Evolutionary conservation across 441 rosid species (phyloP).

Genomic region (Raphanus hybrid): DNA sequence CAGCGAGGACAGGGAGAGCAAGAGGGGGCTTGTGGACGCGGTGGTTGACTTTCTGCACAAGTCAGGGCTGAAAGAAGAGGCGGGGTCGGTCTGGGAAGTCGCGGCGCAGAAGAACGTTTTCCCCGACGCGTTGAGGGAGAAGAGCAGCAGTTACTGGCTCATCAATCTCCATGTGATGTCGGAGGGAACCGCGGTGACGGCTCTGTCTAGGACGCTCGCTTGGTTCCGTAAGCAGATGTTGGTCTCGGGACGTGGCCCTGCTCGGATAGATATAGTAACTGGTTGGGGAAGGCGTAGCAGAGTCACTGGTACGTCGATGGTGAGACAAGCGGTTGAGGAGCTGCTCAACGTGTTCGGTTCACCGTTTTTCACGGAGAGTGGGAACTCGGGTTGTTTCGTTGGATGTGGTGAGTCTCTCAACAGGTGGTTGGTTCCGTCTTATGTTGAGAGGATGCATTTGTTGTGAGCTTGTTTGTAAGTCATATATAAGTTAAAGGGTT

Average conservation of each 20-base stretch:
- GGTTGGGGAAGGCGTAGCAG: slow-evolving; percentile 95
- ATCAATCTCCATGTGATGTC: slow-evolving; percentile 96
- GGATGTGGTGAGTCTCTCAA: slow-evolving; percentile 81
- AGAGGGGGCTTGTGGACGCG: slow-evolving; percentile 87
- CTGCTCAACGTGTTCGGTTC: slow-evolving; percentile 77
- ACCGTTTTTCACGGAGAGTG: slow-evolving; percentile 79
- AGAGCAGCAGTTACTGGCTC: slow-evolving; percentile 83
- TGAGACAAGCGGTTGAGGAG: slow-evolving; percentile 78
- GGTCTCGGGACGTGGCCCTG: slow-evolving; percentile 65
- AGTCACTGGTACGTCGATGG: slow-evolving; percentile 85
- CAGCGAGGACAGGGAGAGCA: slow-evolving; percentile 95
- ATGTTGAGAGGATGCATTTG: slow-evolving; percentile 91
- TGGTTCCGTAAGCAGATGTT: slow-evolving; percentile 84
- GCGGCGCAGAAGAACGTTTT: slow-evolving; percentile 84
- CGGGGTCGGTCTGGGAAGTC: slow-evolving; percentile 91
- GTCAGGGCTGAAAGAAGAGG: slow-evolving; percentile 92
- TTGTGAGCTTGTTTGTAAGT: slow-evolving; percentile 46
- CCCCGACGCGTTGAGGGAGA: slow-evolving; percentile 82
- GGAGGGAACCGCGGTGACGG: slow-evolving; percentile 88
- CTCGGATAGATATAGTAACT: slow-evolving; percentile 87
- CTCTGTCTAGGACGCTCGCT: slow-evolving; percentile 79
- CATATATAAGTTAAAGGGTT: slow-evolving; percentile 23
- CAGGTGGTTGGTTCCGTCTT: slow-evolving; percentile 75
- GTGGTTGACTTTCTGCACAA: slow-evolving; percentile 92
- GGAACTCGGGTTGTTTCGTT: slow-evolving; percentile 91